A percentile compares a stretch with the other conserved stretches of the same genome.
phyloP scores from a whole-genome alignment of 768 basidiomycete genomes.

The Russula dissimulans region DNA sequence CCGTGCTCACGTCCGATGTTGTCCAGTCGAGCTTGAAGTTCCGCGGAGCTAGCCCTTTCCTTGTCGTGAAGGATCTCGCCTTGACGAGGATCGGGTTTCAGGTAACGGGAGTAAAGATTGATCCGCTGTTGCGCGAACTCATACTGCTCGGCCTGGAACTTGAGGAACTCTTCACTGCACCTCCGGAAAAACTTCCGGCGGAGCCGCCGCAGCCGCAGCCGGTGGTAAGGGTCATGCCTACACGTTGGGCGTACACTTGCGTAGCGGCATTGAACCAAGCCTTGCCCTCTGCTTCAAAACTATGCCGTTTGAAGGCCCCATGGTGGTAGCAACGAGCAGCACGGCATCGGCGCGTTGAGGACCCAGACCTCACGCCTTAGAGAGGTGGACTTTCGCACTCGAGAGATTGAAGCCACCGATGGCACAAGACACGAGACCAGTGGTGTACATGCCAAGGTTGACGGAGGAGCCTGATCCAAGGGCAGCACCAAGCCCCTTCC shows the following conservation, averaged over 20 bases:
- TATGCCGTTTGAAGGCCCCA: slow-evolving; percentile 89
- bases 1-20: slow-evolving; percentile 88
- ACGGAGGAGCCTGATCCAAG: slow-evolving; percentile 75
- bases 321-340: slow-evolving; percentile 80
- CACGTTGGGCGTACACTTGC: slow-evolving; percentile 74
- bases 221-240: slow-evolving; percentile 75
- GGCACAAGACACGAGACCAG: slow-evolving; percentile 81
- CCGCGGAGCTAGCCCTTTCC: slow-evolving; percentile 64
- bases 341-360: slow-evolving; percentile 82
- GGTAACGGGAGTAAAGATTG: slow-evolving; percentile 95
- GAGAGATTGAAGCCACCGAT: slow-evolving; percentile 94
- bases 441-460: slow-evolving; percentile 88
- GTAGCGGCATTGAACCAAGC: slow-evolving; percentile 87
- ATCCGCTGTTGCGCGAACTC: slow-evolving; percentile 88
- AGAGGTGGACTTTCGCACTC: slow-evolving; percentile 78
- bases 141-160: slow-evolving; percentile 91
- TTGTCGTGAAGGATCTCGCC: slow-evolving; percentile 85
- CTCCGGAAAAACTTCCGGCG: slow-evolving; percentile 55
- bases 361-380: slow-evolving; percentile 95
- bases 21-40: slow-evolving; percentile 81
- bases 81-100: slow-evolving; percentile 85
- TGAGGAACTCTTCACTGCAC: slow-evolving; percentile 95
- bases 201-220: slow-evolving; percentile 55
- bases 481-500: slow-evolving; percentile 89
- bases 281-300: slow-evolving; percentile 86